These are phyloP conservation scores for Salix caprea DNA, from an alignment of 345 rosid genomes.

Conservation along the genomic window DNA sequence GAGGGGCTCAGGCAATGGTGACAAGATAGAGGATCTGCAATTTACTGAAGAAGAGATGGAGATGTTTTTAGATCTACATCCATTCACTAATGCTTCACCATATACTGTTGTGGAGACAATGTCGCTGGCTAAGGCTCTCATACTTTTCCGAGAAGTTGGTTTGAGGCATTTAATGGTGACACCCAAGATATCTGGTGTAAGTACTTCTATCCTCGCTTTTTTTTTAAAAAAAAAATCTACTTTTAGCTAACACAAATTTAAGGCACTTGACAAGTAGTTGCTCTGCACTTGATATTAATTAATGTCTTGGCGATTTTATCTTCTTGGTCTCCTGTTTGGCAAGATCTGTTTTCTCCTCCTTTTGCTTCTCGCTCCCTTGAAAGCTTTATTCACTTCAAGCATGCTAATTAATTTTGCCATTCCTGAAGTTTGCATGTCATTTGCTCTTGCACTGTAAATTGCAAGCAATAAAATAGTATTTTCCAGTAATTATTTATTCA, in stretches of 20 bases:
- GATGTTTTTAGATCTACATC: conserved; percentile 80
- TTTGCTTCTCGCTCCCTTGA: background rate
- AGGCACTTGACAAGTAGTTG: background rate
- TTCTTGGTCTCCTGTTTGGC: background rate
- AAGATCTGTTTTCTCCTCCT: background rate
- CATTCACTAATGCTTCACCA: conserved; percentile 87
- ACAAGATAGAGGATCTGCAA: conserved; percentile 59
- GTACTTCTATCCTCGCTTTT: conserved; percentile 22
- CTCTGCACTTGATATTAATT: background rate
- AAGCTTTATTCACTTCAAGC: background rate
- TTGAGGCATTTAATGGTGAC: conserved; percentile 80
- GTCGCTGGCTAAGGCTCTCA: conserved; percentile 85
- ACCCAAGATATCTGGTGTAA: conserved; percentile 67
- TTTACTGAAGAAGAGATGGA: conserved; percentile 76
- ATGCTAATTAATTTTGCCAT: background rate
- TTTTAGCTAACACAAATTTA: background rate
- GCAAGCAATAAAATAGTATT: background rate
- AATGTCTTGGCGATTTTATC: background rate
- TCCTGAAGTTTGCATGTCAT: background rate
- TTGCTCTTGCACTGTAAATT: background rate
- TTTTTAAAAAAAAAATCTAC: background rate
- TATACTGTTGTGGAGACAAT: conserved; percentile 90
- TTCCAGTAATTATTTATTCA: background rate
- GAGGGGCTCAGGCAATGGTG: conserved; percentile 61
- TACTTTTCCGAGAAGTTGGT: conserved; percentile 83